phyloP scores from a whole-genome alignment of 352 stramenopile genomes.

The Achlya hypogyna region DNA sequence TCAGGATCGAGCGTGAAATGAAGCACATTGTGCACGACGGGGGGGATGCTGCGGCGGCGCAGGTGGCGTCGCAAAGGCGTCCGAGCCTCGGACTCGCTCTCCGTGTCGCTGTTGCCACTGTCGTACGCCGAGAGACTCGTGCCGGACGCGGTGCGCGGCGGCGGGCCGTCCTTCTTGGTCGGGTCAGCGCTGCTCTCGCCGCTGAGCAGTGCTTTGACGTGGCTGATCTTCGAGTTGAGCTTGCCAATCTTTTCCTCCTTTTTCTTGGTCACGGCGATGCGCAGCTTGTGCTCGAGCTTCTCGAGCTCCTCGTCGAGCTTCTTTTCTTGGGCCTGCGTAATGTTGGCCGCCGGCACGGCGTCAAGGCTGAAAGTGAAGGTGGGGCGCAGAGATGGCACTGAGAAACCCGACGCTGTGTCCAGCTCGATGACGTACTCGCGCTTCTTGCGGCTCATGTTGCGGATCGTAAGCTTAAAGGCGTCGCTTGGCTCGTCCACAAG shows the following conservation, averaged over 20 bases:
- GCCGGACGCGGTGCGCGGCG: not conserved
- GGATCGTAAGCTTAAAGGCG: constrained; percentile 72
- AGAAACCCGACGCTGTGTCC: constrained; percentile 50
- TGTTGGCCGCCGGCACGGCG: constrained; percentile 66
- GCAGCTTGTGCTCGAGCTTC: constrained; percentile 84
- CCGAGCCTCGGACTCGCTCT: constrained; percentile 64
- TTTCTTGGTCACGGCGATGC: constrained; percentile 84
- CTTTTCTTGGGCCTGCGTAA: constrained; percentile 85
- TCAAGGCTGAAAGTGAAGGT: constrained; percentile 80
- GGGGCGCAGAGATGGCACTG: constrained; percentile 45
- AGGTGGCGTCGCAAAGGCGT: constrained; percentile 24
- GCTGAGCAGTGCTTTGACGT: constrained; percentile 66
- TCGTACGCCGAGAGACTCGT: constrained; percentile 48
- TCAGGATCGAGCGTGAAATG: constrained; percentile 79
- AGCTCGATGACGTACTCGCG: constrained; percentile 83
- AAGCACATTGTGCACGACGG: constrained; percentile 41
- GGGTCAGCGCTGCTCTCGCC: constrained; percentile 41
- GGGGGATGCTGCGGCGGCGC: constrained; percentile 17
- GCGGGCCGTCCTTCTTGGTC: constrained; percentile 16
- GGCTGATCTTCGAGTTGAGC: constrained; percentile 71
- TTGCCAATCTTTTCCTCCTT: constrained; percentile 83
- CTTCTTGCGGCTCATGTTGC: constrained; percentile 83
- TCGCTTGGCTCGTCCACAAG: constrained; percentile 78
- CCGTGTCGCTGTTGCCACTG: constrained; percentile 76
- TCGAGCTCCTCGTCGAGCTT: constrained; percentile 85